A percentile compares a stretch with the other conserved stretches of the same genome.
phyloP scores from a whole-genome alignment of 192 early-diverging fungal species.

The Chytriomyces sp. region DNA sequence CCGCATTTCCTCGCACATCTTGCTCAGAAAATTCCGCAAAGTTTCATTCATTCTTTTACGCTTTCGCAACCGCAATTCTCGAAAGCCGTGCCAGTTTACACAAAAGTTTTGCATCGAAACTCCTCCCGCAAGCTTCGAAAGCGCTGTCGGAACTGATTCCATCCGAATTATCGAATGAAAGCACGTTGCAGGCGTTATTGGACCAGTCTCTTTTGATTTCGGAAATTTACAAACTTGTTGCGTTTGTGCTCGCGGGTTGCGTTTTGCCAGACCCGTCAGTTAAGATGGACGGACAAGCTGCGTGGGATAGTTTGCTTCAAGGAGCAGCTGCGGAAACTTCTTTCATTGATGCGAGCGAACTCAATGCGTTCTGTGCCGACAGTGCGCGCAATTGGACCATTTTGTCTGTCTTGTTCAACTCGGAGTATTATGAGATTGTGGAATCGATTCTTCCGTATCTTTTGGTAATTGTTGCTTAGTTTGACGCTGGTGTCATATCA shows the following conservation, averaged over 20 bases:
- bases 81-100: slow-evolving; percentile 19
- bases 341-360: not conserved
- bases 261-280: not conserved
- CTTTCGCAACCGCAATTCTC: not conserved
- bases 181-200: not conserved
- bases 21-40: not conserved
- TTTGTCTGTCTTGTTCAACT: slow-evolving; percentile 5
- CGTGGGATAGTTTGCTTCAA: slow-evolving; percentile 18
- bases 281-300: not conserved
- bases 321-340: not conserved
- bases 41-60: not conserved
- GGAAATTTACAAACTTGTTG: not conserved
- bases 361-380: slow-evolving; percentile 3
- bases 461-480: slow-evolving; percentile 1
- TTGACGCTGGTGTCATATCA: not conserved
- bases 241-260: not conserved
- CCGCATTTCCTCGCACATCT: not conserved
- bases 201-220: slow-evolving; percentile 11
- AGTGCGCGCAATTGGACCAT: not conserved
- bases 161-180: not conserved
- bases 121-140: not conserved
- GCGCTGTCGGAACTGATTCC: not conserved
- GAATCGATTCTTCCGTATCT: slow-evolving; percentile 1
- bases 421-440: slow-evolving; percentile 26
- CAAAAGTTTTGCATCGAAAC: not conserved